Evolutionary conservation across 1,139 yeast species (phyloP).

Genomic region (Geotrichum aggregatum): DNA sequence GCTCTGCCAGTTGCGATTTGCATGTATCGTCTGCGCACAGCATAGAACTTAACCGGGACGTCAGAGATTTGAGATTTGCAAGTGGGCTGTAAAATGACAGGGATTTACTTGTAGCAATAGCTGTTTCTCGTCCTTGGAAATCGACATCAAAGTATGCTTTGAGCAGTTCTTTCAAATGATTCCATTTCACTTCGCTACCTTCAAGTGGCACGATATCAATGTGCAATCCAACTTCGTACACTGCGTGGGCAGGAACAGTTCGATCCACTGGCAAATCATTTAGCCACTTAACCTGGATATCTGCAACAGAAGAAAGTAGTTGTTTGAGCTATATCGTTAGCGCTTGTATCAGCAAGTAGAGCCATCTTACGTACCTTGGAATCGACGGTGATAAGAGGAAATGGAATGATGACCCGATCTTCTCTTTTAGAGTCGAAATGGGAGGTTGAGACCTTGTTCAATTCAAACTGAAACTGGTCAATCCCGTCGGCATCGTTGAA

Average conservation of each 20-base stretch:
- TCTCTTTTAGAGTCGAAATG: slow-evolving; percentile 28
- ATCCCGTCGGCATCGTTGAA: slow-evolving; percentile 25
- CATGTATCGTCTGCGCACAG: slow-evolving; percentile 9
- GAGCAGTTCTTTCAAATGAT: slow-evolving; percentile 2
- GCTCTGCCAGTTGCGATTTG: slow-evolving; percentile 16
- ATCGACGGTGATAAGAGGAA: slow-evolving; percentile 5
- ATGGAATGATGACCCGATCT: slow-evolving; percentile 29
- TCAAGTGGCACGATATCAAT: slow-evolving; percentile 24
- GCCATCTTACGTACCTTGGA: slow-evolving; percentile 9
- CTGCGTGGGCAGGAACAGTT: slow-evolving; percentile 32
- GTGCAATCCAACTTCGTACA: slow-evolving; percentile 33
- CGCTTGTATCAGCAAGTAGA: too few species aligned
- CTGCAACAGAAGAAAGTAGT: slow-evolving; percentile 12
- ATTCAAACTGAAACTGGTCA: slow-evolving; percentile 23
- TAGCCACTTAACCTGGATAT: slow-evolving; percentile 31
- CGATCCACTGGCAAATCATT: slow-evolving; percentile 21
- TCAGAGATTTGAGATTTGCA: slow-evolving; percentile 6
- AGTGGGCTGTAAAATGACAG: slow-evolving; percentile 25
- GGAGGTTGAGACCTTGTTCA: slow-evolving; percentile 15
- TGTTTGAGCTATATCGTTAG: slow-evolving; percentile 8
- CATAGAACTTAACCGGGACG: slow-evolving; percentile 1
- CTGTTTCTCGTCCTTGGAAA: slow-evolving; percentile 2
- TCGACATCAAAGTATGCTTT: slow-evolving; percentile 13
- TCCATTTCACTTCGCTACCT: slow-evolving; percentile 6
- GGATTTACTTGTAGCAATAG: slow-evolving; percentile 23